Conservation (phyloP, 148 eudicot genomes). For the Camellia sinensis region DNA sequence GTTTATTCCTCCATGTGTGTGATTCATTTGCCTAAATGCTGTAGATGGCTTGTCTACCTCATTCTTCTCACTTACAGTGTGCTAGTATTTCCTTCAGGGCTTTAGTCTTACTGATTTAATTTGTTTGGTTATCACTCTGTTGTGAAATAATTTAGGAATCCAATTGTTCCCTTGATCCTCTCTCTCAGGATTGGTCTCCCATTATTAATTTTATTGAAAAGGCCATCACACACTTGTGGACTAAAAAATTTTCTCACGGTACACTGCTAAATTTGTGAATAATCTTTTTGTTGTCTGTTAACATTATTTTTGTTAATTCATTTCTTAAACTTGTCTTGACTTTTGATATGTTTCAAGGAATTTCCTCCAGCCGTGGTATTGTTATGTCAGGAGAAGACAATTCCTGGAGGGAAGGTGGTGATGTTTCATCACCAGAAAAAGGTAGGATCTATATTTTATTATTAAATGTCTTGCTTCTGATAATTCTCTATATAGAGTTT, state of each 20-base stretch:
- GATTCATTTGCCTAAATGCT: not conserved
- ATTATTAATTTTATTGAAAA: constrained; percentile 60
- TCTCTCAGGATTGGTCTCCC: constrained; percentile 77
- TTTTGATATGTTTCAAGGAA: constrained; percentile 23
- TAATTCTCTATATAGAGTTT: not conserved
- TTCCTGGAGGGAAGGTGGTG: constrained; percentile 22
- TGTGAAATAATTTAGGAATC: not conserved
- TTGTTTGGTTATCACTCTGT: not conserved
- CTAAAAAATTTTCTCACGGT: constrained; percentile 47
- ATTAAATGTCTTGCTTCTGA: not conserved
- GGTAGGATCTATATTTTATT: constrained; percentile 28
- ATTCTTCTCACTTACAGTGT: not conserved
- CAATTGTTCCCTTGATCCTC: not conserved
- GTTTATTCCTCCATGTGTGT: not conserved
- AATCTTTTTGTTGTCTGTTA: not conserved
- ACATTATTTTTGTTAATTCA: not conserved
- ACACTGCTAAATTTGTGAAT: constrained; percentile 10
- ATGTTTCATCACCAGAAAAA: constrained; percentile 18
- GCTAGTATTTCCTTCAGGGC: not conserved
- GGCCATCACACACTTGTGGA: constrained; percentile 57
- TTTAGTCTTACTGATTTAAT: not conserved
- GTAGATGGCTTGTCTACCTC: not conserved
- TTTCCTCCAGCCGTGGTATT: constrained; percentile 15
- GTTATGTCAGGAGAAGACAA: constrained; percentile 25
- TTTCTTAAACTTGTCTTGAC: constrained; percentile 1